Evolutionary conservation across 768 basidiomycete genomes (phyloP).

Genomic region (Postia placenta): DNA sequence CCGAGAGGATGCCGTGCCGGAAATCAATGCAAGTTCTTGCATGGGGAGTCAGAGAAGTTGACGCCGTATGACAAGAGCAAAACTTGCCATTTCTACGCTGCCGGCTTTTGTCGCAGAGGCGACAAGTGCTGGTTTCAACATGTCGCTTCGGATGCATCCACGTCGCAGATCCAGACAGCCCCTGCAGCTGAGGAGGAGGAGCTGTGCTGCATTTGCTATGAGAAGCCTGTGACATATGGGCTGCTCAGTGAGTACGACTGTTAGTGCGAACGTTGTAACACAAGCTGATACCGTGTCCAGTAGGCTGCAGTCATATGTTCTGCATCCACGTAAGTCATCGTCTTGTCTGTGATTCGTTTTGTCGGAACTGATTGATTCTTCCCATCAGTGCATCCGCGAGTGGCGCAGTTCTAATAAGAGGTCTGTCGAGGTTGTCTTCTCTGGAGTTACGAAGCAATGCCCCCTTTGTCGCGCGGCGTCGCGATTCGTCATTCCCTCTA

Average conservation of each 20-base stretch:
- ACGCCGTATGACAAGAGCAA: slow-evolving; percentile 72
- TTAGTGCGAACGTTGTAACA: background rate
- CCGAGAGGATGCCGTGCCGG: slow-evolving; percentile 67
- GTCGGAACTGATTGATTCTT: background rate
- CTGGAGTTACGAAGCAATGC: slow-evolving; percentile 67
- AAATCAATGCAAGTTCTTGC: slow-evolving; percentile 70
- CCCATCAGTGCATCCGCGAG: slow-evolving; percentile 61
- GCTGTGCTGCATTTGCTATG: slow-evolving; percentile 68
- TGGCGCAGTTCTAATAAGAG: slow-evolving; percentile 67
- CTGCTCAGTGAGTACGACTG: slow-evolving; percentile 43
- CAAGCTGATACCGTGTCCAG: slow-evolving; percentile 27
- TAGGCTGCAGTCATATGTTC: slow-evolving; percentile 72
- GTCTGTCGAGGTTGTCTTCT: slow-evolving; percentile 41
- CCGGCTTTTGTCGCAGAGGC: slow-evolving; percentile 66
- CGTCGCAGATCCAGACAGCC: background rate
- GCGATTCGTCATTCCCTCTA: slow-evolving; percentile 68
- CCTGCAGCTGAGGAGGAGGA: slow-evolving; percentile 35
- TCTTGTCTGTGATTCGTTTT: background rate
- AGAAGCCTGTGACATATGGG: slow-evolving; percentile 64
- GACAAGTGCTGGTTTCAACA: slow-evolving; percentile 76
- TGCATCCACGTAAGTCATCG: slow-evolving; percentile 53
- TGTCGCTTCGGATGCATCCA: slow-evolving; percentile 21
- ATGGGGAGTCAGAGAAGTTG: slow-evolving; percentile 42
- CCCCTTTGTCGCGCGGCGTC: slow-evolving; percentile 70
- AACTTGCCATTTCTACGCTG: slow-evolving; percentile 57